Percentiles rank a stretch among this genome's conserved stretches.
Evolutionary conservation across 495 filamentous ascomycete species (phyloP).

Genomic region (Chaetomidium leptoderma): DNA sequence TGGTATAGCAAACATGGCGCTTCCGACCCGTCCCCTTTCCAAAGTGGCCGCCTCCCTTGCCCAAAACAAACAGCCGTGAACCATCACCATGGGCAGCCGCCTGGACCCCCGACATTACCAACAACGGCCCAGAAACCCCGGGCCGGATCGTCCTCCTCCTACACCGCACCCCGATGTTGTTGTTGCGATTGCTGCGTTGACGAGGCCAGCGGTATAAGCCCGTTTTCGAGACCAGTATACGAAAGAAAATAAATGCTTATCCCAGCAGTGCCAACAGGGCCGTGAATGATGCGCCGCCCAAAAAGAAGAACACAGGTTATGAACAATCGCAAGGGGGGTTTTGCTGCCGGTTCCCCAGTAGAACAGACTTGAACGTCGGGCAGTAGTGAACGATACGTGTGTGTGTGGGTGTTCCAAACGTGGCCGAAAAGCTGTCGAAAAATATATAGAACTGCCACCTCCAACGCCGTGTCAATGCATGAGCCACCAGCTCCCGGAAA

Average conservation of each 20-base stretch:
- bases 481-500: constrained; percentile 11
- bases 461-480: constrained; percentile 34
- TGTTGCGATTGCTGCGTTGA: not conserved
- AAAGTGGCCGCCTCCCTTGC: not conserved
- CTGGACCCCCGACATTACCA: not conserved
- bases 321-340: not conserved
- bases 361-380: not conserved
- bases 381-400: not conserved
- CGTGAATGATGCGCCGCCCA: not conserved
- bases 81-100: not conserved
- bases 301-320: not conserved
- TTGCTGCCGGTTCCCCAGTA: not conserved
- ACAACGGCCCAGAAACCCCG: not conserved
- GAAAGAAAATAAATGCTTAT: not conserved
- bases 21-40: not conserved
- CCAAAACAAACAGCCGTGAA: not conserved
- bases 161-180: too few species aligned
- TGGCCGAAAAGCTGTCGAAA: not conserved
- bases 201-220: not conserved
- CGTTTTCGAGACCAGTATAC: not conserved
- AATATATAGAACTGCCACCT: constrained; percentile 8
- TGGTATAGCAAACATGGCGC: not conserved
- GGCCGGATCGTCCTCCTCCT: not conserved
- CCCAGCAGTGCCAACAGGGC: not conserved
- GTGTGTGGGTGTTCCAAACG: not conserved